Evolutionary conservation across 768 basidiomycete genomes (phyloP).

Genomic region (Collybia nuda): DNA sequence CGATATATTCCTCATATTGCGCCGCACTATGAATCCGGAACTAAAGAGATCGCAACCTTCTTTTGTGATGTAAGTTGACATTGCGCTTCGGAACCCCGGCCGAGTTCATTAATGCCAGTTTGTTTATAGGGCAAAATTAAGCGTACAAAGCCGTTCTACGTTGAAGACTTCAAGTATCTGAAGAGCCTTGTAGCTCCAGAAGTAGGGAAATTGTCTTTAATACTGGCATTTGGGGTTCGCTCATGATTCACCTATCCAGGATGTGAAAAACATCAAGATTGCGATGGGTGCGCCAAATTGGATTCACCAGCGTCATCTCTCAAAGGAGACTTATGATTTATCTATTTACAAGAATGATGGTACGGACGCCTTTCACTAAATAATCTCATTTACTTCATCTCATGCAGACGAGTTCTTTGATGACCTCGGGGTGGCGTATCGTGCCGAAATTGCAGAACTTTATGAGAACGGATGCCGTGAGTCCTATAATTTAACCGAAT

Average conservation of each 20-base stretch:
- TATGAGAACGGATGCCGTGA: constrained; percentile 45
- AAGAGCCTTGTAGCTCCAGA: constrained; percentile 55
- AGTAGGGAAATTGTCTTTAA: constrained; percentile 23
- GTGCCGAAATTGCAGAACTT: constrained; percentile 43
- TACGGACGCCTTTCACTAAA: constrained; percentile 15
- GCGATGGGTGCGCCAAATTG: constrained; percentile 68
- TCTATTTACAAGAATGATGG: constrained; percentile 59
- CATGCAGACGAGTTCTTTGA: constrained; percentile 45
- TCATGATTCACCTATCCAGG: constrained; percentile 26
- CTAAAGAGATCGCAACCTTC: constrained; percentile 31
- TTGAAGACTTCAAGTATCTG: constrained; percentile 58
- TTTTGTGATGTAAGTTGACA: constrained; percentile 5
- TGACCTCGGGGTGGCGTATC: constrained; percentile 43
- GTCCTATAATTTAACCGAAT: constrained; percentile 11
- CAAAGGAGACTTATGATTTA: constrained; percentile 48
- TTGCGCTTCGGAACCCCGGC: constrained; percentile 23
- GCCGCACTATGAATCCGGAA: constrained; percentile 33
- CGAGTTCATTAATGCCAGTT: neutral
- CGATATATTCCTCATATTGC: constrained; percentile 43
- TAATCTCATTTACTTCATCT: neutral
- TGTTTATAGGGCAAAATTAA: constrained; percentile 56
- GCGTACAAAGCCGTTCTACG: constrained; percentile 57
- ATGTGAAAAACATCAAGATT: constrained; percentile 64
- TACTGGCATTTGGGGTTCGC: neutral
- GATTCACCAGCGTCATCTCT: constrained; percentile 65